Conservation (phyloP, 2,329 filamentous ascomycete genomes). For the Truncatella angustata region DNA sequence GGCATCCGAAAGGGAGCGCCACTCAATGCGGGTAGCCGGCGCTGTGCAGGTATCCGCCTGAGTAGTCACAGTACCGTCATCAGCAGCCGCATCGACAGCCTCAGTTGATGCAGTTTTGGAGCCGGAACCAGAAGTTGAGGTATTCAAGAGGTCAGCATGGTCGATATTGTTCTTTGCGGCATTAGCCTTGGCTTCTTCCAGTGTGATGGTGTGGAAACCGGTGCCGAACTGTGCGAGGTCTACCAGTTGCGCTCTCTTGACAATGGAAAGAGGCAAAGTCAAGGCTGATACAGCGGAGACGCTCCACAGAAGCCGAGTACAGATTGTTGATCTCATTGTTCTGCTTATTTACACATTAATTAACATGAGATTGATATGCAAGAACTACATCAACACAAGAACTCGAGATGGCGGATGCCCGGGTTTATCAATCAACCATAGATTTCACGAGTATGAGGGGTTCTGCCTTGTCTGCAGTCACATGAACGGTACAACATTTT, state of each 20-base stretch:
- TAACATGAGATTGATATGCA: background rate
- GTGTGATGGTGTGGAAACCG: conserved; percentile 26
- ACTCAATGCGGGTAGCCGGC: conserved; percentile 26
- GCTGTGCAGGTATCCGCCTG: conserved; percentile 22
- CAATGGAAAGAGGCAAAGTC: conserved; percentile 17
- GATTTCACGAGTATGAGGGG: background rate
- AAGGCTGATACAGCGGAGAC: conserved; percentile 25
- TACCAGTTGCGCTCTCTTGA: conserved; percentile 19
- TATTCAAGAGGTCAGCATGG: background rate
- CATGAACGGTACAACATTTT: background rate
- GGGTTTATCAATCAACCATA: background rate
- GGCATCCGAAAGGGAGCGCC: conserved; percentile 27
- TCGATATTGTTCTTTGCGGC: conserved; percentile 15
- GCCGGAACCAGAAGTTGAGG: conserved; percentile 8
- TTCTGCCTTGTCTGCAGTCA: background rate
- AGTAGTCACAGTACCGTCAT: conserved; percentile 9
- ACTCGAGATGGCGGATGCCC: background rate
- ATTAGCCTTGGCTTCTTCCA: conserved; percentile 22
- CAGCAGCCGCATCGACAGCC: conserved; percentile 10
- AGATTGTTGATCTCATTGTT: conserved; percentile 25
- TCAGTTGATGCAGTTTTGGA: conserved; percentile 12
- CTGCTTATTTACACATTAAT: background rate
- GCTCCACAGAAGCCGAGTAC: conserved; percentile 24
- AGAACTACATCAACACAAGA: background rate
- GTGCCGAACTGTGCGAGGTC: conserved; percentile 23